Conservation (phyloP, 345 rosid species). For the Melastoma malabathricum region DNA sequence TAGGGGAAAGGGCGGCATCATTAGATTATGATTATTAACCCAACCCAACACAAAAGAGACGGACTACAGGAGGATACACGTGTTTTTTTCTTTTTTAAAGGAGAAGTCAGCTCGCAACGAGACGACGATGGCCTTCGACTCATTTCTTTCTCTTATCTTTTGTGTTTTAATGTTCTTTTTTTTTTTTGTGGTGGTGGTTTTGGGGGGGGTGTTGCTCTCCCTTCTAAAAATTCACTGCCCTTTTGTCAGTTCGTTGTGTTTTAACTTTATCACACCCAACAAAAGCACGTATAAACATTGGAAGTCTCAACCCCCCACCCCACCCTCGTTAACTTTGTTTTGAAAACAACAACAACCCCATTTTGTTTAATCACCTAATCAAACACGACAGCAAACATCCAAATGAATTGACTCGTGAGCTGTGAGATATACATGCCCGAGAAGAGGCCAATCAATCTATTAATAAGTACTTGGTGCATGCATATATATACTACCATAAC, state of each 20-base stretch:
- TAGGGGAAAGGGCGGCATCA: conserved; percentile 38
- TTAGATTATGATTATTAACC: conserved; percentile 89
- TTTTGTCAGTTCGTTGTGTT: conserved; percentile 71
- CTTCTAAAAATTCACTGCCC: conserved; percentile 79
- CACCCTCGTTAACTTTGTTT: not conserved
- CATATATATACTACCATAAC: too few relatives aligned
- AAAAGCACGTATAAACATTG: not conserved
- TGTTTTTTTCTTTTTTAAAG: too few relatives aligned
- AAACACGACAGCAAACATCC: too few relatives aligned
- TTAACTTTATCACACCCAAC: conserved; percentile 3
- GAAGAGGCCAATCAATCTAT: too few relatives aligned
- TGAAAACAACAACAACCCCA: not conserved
- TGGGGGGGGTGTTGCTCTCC: conserved; percentile 24
- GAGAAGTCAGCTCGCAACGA: conserved; percentile 80
- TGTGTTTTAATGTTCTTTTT: too few relatives aligned
- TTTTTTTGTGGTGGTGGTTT: too few relatives aligned
- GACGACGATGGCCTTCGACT: too few relatives aligned
- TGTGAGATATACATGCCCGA: too few relatives aligned
- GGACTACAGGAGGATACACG: too few relatives aligned
- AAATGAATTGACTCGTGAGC: too few relatives aligned
- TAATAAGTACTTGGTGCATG: not conserved
- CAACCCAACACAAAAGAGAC: not conserved
- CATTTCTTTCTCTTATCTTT: too few relatives aligned
- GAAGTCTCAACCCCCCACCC: not conserved
- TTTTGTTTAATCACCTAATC: too few relatives aligned